Evolutionary conservation across 306 rosid species (phyloP).

Genomic region (Trifolium fragiferum): DNA sequence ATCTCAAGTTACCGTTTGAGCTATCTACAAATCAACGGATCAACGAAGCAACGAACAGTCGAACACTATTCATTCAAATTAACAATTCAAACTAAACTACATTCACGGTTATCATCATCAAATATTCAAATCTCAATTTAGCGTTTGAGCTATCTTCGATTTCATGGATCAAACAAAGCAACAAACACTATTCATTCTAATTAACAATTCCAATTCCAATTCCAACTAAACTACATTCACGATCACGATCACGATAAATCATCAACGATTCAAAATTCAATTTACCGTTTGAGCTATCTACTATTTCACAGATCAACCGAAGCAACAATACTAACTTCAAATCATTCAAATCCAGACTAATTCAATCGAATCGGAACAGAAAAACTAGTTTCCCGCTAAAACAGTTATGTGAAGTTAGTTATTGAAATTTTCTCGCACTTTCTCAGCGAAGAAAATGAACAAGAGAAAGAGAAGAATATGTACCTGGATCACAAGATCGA

Average conservation of each 20-base stretch:
- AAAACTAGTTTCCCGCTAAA: slow-evolving; percentile 46
- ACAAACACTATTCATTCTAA: not conserved
- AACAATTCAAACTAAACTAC: not conserved
- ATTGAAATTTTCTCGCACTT: slow-evolving; percentile 17
- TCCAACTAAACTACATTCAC: not conserved
- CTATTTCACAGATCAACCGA: not conserved
- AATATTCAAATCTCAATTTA: slow-evolving; percentile 22
- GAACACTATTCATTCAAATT: not conserved
- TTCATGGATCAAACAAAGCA: not conserved
- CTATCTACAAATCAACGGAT: not conserved
- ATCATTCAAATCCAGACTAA: slow-evolving; percentile 4
- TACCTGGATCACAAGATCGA: slow-evolving; percentile 44
- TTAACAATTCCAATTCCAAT: not conserved
- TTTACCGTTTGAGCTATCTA: slow-evolving; percentile 11
- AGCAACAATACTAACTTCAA: slow-evolving; percentile 22
- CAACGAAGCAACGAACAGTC: not conserved
- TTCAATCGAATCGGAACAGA: not conserved
- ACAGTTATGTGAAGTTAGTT: slow-evolving; percentile 3
- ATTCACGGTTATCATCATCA: slow-evolving; percentile 2
- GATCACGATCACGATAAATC: not conserved
- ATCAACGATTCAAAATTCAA: slow-evolving; percentile 25
- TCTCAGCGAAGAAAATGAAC: slow-evolving; percentile 10
- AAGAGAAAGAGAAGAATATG: slow-evolving; percentile 13
- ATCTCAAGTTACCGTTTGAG: slow-evolving; percentile 16
- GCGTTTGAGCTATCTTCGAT: slow-evolving; percentile 5